Conservation (phyloP, 208 protist genomes). For the Crithidia expoeki region DNA sequence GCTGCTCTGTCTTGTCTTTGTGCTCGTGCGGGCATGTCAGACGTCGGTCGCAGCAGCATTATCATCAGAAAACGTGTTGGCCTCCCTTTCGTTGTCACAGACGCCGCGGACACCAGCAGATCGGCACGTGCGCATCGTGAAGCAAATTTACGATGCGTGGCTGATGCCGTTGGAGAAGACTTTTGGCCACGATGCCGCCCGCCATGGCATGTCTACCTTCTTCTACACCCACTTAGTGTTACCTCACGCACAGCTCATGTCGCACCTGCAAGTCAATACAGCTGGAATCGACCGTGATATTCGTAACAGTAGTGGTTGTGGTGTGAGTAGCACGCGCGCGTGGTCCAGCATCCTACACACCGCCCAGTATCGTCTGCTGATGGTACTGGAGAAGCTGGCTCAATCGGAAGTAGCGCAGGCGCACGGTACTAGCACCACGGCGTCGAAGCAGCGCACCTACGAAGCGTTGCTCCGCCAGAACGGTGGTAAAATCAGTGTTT, state of each 20-base stretch:
- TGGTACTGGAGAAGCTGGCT: conserved; percentile 71
- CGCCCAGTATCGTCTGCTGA: conserved; percentile 65
- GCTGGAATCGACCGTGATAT: neutral
- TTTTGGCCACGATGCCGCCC: conserved; percentile 31
- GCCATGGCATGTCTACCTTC: conserved; percentile 51
- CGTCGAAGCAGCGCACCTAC: conserved; percentile 71
- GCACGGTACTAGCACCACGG: conserved; percentile 45
- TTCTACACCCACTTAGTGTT: conserved; percentile 43
- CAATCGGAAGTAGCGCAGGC: conserved; percentile 58
- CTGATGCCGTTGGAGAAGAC: conserved; percentile 32
- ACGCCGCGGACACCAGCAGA: conserved; percentile 29
- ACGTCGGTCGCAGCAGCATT: neutral
- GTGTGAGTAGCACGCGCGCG: neutral
- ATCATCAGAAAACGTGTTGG: conserved; percentile 11
- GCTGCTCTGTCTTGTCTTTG: conserved; percentile 21
- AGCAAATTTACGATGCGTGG: conserved; percentile 30
- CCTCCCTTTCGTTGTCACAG: conserved; percentile 22
- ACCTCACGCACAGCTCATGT: conserved; percentile 30
- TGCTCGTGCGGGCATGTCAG: conserved; percentile 24
- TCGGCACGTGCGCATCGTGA: conserved; percentile 34
- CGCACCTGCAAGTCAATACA: conserved; percentile 7
- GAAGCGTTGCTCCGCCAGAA: conserved; percentile 62
- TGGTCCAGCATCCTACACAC: conserved; percentile 51
- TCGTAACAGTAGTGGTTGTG: neutral
- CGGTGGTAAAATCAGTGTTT: conserved; percentile 64